phyloP scores from a whole-genome alignment of 768 basidiomycete genomes.

The Crucibulum laeve region DNA sequence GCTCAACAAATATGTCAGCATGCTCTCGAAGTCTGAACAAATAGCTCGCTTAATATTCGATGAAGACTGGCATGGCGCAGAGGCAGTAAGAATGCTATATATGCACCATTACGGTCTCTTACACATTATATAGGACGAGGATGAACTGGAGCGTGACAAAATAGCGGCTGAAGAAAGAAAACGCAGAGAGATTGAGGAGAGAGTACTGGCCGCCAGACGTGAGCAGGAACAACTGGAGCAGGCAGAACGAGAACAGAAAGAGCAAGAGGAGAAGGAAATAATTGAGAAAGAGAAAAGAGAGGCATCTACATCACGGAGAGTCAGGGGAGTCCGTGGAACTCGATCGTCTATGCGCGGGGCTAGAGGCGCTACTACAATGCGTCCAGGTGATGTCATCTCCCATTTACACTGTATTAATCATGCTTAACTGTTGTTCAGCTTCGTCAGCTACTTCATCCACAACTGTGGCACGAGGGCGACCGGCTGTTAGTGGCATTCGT shows the following conservation, averaged over 20 bases:
- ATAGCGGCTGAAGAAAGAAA: slow-evolving; percentile 36
- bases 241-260: slow-evolving; percentile 38
- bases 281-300: slow-evolving; percentile 44
- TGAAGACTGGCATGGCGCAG: slow-evolving; percentile 72
- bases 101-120: background rate
- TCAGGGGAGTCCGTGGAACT: slow-evolving; percentile 71
- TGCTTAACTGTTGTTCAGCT: too few species aligned
- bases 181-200: slow-evolving; percentile 32
- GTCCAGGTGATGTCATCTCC: too few species aligned
- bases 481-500: too few species aligned
- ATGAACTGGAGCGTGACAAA: slow-evolving; percentile 41
- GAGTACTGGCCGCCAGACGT: slow-evolving; percentile 11
- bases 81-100: slow-evolving; percentile 45
- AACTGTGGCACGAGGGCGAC: too few species aligned
- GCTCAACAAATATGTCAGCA: slow-evolving; percentile 69
- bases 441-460: too few species aligned
- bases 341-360: slow-evolving; percentile 56
- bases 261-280: slow-evolving; percentile 40
- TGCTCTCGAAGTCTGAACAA: slow-evolving; percentile 68
- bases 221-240: slow-evolving; percentile 36
- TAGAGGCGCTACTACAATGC: slow-evolving; percentile 26
- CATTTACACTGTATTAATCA: too few species aligned
- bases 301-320: slow-evolving; percentile 38
- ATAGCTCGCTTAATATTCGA: slow-evolving; percentile 69
- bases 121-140: slow-evolving; percentile 39